Conservation (phyloP, 2,329 filamentous ascomycete species). For the Rutstroemia sp. region DNA sequence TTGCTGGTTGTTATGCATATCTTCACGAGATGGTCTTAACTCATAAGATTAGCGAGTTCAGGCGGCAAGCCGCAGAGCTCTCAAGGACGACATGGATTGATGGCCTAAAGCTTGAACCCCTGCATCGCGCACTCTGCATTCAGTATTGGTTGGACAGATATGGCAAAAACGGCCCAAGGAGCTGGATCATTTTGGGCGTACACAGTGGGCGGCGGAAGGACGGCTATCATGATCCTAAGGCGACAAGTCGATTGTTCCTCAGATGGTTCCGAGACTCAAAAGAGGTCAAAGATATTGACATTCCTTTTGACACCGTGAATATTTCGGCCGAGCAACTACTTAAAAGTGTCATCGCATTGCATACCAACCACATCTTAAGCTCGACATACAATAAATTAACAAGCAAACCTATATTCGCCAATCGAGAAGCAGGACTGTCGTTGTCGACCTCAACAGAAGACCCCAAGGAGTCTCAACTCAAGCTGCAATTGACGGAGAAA, state of each 20-base stretch:
- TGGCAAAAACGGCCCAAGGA: constrained; percentile 56
- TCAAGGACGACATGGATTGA: constrained; percentile 68
- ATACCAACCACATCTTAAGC: constrained; percentile 65
- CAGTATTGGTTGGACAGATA: constrained; percentile 80
- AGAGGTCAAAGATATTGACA: constrained; percentile 60
- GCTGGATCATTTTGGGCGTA: constrained; percentile 85
- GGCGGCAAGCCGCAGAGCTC: constrained; percentile 68
- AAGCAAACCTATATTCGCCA: constrained; percentile 52
- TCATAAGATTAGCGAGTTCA: constrained; percentile 79
- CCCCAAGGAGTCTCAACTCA: constrained; percentile 60
- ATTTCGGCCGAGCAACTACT: constrained; percentile 72
- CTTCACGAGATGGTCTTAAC: constrained; percentile 84
- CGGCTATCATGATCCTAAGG: constrained; percentile 35
- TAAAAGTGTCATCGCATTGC: constrained; percentile 65
- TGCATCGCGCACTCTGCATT: constrained; percentile 75
- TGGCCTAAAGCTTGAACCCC: constrained; percentile 66
- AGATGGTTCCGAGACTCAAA: constrained; percentile 83
- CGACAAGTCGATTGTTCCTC: constrained; percentile 49
- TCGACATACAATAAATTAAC: constrained; percentile 55
- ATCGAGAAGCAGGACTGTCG: constrained; percentile 49
- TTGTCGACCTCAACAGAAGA: constrained; percentile 52
- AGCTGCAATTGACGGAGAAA: constrained; percentile 60
- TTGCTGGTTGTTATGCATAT: constrained; percentile 76
- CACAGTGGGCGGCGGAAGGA: constrained; percentile 51
- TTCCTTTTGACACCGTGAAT: constrained; percentile 57